phyloP scores from a whole-genome alignment of 2,329 filamentous ascomycete species.

The Chaetomium olivaceum region DNA sequence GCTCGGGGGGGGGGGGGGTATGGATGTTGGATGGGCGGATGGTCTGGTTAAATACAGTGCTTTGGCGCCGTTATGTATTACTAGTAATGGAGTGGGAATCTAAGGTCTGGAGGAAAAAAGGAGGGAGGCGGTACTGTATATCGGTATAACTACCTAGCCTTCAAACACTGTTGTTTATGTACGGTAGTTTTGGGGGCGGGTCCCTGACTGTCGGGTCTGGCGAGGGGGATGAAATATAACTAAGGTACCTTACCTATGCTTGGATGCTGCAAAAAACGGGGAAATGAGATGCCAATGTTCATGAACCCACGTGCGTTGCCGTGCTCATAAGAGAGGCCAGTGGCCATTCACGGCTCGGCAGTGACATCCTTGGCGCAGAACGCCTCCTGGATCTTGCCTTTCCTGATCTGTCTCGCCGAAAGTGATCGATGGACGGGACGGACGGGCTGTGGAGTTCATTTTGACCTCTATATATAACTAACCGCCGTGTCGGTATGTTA shows the following conservation, averaged over 20 bases:
- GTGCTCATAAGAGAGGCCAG: conserved; percentile 4
- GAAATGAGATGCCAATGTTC: not conserved
- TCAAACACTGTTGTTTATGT: not conserved
- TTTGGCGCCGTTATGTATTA: conserved; percentile 1
- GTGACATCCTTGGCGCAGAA: not conserved
- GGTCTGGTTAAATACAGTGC: not conserved
- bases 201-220: not conserved
- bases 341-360: not conserved
- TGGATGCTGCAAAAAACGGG: not conserved
- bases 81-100: not conserved
- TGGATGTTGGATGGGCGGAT: not conserved
- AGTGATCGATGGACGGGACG: not conserved
- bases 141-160: not conserved
- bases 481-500: not conserved
- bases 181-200: not conserved
- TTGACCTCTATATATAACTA: not conserved
- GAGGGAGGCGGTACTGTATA: not conserved
- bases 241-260: no score
- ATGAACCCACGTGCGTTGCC: conserved; percentile 5
- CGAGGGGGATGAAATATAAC: not conserved
- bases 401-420: conserved; percentile 8
- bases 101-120: not conserved
- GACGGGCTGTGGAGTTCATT: not conserved
- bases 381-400: not conserved
- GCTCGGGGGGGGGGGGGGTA: not conserved